These are phyloP conservation scores for Thelephora ganbajun DNA, from an alignment of 768 basidiomycete species.

Conservation along the genomic window DNA sequence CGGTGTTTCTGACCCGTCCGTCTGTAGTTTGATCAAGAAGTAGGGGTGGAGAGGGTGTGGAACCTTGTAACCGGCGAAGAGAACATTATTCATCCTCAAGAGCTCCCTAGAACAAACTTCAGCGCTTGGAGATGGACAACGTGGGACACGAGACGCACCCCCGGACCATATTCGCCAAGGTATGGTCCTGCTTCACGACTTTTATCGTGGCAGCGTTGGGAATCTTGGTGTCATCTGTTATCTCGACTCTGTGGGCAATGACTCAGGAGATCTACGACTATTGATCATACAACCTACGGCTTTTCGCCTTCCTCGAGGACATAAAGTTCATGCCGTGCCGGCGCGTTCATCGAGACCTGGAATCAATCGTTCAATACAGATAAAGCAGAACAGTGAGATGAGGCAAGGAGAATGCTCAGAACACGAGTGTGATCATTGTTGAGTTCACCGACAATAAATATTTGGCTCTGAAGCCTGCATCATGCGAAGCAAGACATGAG, in stretches of 20 bases:
- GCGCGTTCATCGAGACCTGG: conserved; percentile 64
- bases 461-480: conserved; percentile 29
- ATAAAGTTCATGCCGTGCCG: conserved; percentile 83
- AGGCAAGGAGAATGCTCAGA: conserved; percentile 23
- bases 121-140: background rate
- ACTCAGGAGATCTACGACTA: conserved; percentile 6
- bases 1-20: conserved; percentile 77
- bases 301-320: conserved; percentile 90
- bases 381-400: background rate
- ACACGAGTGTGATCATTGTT: conserved; percentile 33
- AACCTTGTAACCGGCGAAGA: conserved; percentile 97
- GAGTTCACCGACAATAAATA: conserved; percentile 60
- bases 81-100: conserved; percentile 71
- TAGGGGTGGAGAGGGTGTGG: conserved; percentile 93
- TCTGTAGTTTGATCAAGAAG: conserved; percentile 92
- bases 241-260: conserved; percentile 52
- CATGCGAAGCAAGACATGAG: conserved; percentile 16
- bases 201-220: conserved; percentile 95
- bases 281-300: conserved; percentile 44
- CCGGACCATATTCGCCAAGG: conserved; percentile 91
- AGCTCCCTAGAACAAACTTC: conserved; percentile 50
- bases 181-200: conserved; percentile 94
- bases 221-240: conserved; percentile 93
- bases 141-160: conserved; percentile 40
- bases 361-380: background rate